Evolutionary conservation across 2,329 filamentous ascomycete genomes (phyloP), one percentile per base, ranked within the genome.

Genomic region (Fusarium sp.): DNA sequence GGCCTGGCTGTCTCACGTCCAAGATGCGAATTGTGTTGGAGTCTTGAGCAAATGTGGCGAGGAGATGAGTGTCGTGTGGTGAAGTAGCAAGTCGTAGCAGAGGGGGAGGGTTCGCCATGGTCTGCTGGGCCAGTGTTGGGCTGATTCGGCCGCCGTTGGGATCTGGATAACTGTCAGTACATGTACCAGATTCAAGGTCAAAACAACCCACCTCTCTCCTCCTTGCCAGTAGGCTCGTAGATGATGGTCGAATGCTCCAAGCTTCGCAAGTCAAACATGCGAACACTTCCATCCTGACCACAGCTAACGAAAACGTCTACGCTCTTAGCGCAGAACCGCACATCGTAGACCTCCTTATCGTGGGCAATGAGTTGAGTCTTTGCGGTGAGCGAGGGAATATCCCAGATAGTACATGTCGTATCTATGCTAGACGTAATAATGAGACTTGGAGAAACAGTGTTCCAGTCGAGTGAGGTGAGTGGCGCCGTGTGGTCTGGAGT

Each of bases 391-490:
- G 96, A 98, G 5, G 96, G 96, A 64, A 99, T 99, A 81, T 99
- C 96, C 96, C 96, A 99, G 75, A 99, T 99, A 6, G 96, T 99
- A 84, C 96, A 99, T 7, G 96, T 99, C 2, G 96, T 99, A 80
- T 99, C 96, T 79, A 99, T 99, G 81, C 95, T 98, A 5, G 95
- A 98, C 1, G 96, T 99, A 79, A 99, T 99, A 80, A 99, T 99
- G 62, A 99, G 87, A 81, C 96, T 98, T 1, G 96, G 96, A 27
- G 95, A 98, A 61, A 99, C 92, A 2, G 94, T 97, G 79, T 99
- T 99, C 96, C 96, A 99, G 81, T 99, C 96, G 55, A 99, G 87
- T 17, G 95, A 98, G 2, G 96, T 99, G 67, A 99, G 90, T 22
- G 96, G 96, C 16, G 96, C 96, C 6, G 96, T 99, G 80, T 99